phyloP scores from a whole-genome alignment of 2,329 filamentous ascomycete genomes.

The Chaetomiaceae sp. region DNA sequence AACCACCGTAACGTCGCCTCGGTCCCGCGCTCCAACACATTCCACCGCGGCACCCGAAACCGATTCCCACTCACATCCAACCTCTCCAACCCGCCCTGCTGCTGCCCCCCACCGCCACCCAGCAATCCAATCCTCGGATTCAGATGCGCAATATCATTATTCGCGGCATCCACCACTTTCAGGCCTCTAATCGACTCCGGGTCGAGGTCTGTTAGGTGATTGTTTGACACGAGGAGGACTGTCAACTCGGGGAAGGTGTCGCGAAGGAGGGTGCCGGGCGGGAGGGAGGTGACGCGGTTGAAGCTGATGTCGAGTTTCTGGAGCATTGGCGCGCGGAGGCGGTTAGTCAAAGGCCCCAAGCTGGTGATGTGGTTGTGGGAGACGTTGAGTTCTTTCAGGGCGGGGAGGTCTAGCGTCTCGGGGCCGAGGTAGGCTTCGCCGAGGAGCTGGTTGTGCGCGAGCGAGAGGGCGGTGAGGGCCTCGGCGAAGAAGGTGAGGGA shows the following conservation, averaged over 20 bases:
- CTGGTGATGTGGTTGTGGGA: constrained; percentile 68
- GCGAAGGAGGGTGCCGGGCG: constrained; percentile 49
- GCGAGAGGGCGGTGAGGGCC: constrained; percentile 65
- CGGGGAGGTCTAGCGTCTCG: constrained; percentile 64
- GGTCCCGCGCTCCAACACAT: constrained; percentile 79
- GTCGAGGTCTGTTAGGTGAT: constrained; percentile 68
- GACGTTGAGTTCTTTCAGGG: constrained; percentile 72
- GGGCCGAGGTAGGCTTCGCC: constrained; percentile 59
- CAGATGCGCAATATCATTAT: constrained; percentile 80
- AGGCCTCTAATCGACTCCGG: constrained; percentile 71
- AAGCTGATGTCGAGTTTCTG: constrained; percentile 75
- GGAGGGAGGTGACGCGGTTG: constrained; percentile 73
- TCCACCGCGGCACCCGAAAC: constrained; percentile 82
- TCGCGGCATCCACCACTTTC: constrained; percentile 70
- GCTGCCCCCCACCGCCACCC: constrained; percentile 45
- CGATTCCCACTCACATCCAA: constrained; percentile 80
- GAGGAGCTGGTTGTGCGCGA: constrained; percentile 70
- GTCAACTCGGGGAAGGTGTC: constrained; percentile 64
- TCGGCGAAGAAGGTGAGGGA: constrained; percentile 67
- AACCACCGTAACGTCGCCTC: constrained; percentile 80
- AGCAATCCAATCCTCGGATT: constrained; percentile 78
- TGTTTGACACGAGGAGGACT: constrained; percentile 71
- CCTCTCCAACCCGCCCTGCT: constrained; percentile 46
- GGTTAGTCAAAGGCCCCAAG: constrained; percentile 59
- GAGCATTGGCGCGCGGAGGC: constrained; percentile 69